Evolutionary conservation across 305 asterid species (phyloP).

Genomic region (Solanum hybrid): DNA sequence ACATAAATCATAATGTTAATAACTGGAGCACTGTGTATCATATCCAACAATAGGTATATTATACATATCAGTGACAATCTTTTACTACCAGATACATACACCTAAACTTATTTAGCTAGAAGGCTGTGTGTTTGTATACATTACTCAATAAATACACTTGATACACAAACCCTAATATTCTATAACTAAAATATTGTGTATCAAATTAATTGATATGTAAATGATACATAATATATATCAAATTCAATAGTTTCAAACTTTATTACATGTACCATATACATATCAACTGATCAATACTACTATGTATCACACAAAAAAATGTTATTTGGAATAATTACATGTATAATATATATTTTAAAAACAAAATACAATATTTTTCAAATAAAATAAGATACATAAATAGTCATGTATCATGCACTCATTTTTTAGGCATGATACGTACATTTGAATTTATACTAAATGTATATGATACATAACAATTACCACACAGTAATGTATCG

Average conservation of each 20-base stretch:
- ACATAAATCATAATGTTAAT: no score
- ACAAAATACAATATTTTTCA: no score
- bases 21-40: background rate
- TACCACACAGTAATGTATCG: background rate
- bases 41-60: background rate
- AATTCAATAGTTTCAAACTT: background rate
- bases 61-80: background rate
- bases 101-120: background rate
- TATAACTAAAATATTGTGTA: no score
- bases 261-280: background rate
- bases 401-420: background rate
- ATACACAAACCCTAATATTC: background rate
- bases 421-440: background rate
- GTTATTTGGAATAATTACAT: background rate
- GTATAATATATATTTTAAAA: no score
- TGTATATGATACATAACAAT: background rate
- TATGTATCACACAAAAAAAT: background rate
- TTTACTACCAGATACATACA: background rate
- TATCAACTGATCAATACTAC: background rate
- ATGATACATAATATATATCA: background rate
- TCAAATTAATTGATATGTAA: background rate
- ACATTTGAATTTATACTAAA: no score
- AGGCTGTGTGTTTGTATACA: background rate
- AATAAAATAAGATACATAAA: no score
- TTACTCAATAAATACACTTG: background rate